These are phyloP conservation scores for Polysphondylium violaceum DNA, from an alignment of 78 protist species.

Conservation along the genomic window DNA sequence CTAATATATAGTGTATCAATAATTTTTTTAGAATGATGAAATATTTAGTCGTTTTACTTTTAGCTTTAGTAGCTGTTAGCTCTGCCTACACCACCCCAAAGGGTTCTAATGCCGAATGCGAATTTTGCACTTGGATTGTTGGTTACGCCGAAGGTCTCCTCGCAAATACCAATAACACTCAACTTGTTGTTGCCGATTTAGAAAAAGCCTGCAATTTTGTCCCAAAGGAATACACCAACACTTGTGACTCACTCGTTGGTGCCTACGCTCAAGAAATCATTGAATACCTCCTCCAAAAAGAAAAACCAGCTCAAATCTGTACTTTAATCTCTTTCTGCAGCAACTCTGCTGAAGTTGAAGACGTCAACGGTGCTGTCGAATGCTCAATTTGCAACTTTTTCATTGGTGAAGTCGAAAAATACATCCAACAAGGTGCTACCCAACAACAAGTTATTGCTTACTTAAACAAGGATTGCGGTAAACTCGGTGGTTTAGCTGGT, in stretches of 20 bases:
- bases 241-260: background rate
- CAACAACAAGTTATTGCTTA: slow-evolving; percentile 11
- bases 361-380: background rate
- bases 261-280: background rate
- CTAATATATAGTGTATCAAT: no score
- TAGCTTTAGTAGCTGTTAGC: slow-evolving; percentile 22
- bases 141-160: background rate
- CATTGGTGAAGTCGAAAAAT: slow-evolving; percentile 6
- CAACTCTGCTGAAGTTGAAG: background rate
- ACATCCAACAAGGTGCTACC: slow-evolving; percentile 7
- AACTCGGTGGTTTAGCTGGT: background rate
- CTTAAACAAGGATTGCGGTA: slow-evolving; percentile 2
- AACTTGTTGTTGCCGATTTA: background rate
- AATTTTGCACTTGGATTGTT: background rate
- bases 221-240: background rate
- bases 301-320: background rate
- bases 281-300: background rate
- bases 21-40: no score
- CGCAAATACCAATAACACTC: background rate
- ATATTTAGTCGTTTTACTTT: slow-evolving; percentile 9
- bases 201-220: background rate
- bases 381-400: slow-evolving; percentile 16
- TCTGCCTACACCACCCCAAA: background rate
- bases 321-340: background rate
- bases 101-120: background rate